Conservation (phyloP, 257 asterid genomes). For the Solanum ahanhuiri region DNA sequence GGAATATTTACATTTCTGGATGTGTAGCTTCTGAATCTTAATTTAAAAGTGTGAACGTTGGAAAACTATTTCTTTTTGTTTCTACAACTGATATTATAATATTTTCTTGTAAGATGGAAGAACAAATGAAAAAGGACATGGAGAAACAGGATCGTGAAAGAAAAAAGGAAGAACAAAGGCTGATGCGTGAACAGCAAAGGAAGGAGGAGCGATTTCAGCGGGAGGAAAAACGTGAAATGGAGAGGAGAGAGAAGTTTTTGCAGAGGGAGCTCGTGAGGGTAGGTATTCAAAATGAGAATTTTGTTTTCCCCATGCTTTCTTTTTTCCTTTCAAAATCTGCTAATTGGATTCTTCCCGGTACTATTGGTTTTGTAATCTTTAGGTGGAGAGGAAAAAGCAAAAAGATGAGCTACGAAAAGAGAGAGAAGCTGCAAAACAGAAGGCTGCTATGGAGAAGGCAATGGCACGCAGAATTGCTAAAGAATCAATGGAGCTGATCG, state of each 20-base stretch:
- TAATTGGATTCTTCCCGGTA: background rate
- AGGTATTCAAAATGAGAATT: constrained; percentile 3
- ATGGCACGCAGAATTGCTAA: constrained; percentile 85
- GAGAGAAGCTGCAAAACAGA: constrained; percentile 78
- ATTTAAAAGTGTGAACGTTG: background rate
- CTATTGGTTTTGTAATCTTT: constrained; percentile 1
- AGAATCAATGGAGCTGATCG: constrained; percentile 92
- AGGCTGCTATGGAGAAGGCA: constrained; percentile 89
- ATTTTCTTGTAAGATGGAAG: constrained; percentile 60
- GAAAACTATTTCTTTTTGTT: background rate
- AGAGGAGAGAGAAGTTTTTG: constrained; percentile 85
- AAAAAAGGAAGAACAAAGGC: constrained; percentile 70
- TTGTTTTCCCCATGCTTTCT: background rate
- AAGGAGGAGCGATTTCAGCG: constrained; percentile 92
- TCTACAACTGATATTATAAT: constrained; percentile 14
- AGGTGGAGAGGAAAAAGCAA: constrained; percentile 93
- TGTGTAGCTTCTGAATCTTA: background rate
- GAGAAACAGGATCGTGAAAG: constrained; percentile 92
- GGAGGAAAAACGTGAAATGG: constrained; percentile 97
- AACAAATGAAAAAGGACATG: constrained; percentile 85
- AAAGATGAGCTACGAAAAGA: constrained; percentile 82
- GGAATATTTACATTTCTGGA: constrained; percentile 1
- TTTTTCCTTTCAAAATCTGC: background rate
- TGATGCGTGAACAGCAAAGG: constrained; percentile 75
- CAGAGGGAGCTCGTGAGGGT: constrained; percentile 80